Evolutionary conservation across 2,329 filamentous ascomycete species (phyloP), one percentile per base, ranked within the genome.

Genomic region (Botryotinia calthae): DNA sequence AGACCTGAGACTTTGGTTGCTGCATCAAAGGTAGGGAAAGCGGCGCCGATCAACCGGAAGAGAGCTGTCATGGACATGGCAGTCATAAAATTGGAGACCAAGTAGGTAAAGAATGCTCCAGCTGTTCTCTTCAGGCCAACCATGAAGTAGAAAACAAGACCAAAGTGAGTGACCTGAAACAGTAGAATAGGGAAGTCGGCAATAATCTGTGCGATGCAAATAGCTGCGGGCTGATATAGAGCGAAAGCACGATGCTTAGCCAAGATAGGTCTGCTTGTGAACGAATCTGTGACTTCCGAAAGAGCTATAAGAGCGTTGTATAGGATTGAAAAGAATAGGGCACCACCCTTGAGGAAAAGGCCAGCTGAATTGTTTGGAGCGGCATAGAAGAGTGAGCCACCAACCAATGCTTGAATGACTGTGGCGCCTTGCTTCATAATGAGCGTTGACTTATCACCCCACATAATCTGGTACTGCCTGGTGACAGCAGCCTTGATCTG

Each of bases 331-430:
- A 51, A 51, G 12, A 51, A 51, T 14, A 51, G 25, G 48, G 48
- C 48, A 16, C 48, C 48, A 51, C 48, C 48, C 48, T 51, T 51
- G 25, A 51, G 48, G 25, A 51, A 51, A 16, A 92, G 81, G 9
- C 90, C 90, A 1, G 81, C 84, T 0, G 88, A 87, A 67, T 86
- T 88, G 42, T 82, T 74, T 0, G 89, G 86, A 0, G 89, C 87
- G 72, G 89, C 85, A 81, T 92, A 93, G 81, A 92, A 93, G 5
- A 92, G 83, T 0, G 89, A 91, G 8, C 90, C 90, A 2, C 86
- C 84, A 72, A 92, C 87, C 9, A 93, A 80, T 0, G 90, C 89
- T 76, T 90, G 88, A 0, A 85, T 77, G 10, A 91, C 77, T 1
- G 87, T 89, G 0, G 86, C 85, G 8, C 84, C 81, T 76, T 91